phyloP scores from a whole-genome alignment of 2,329 filamentous ascomycete species.

The Scleromitrula shiraiana region DNA sequence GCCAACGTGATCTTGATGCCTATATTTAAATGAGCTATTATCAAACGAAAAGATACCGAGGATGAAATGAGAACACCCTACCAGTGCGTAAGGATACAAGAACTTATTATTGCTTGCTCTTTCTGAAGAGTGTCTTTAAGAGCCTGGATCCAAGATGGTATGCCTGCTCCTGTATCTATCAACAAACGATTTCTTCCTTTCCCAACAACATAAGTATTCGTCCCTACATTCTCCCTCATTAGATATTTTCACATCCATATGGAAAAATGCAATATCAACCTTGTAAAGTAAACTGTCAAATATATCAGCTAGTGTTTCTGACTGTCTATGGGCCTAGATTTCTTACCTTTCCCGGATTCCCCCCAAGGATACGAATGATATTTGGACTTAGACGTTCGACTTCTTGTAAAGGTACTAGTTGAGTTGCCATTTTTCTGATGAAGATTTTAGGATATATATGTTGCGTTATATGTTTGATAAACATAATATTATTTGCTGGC shows the following conservation, averaged over 20 bases:
- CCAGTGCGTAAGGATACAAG: conserved; percentile 81
- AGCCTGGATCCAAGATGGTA: conserved; percentile 59
- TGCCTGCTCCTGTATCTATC: conserved; percentile 82
- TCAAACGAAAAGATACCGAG: too few relatives aligned
- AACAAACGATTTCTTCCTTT: conserved; percentile 65
- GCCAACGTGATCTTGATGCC: conserved; percentile 72
- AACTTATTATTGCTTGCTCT: conserved; percentile 61
- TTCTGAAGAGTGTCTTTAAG: conserved; percentile 56
- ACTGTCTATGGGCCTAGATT: background rate
- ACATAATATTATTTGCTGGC: background rate
- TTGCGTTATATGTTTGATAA: too few relatives aligned
- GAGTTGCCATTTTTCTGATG: conserved; percentile 26
- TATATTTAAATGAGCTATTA: background rate
- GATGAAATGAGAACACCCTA: background rate
- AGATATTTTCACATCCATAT: conserved; percentile 1
- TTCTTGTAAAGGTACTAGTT: conserved; percentile 45
- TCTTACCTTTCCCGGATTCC: conserved; percentile 76
- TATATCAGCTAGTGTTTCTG: conserved; percentile 9
- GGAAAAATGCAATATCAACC: conserved; percentile 31
- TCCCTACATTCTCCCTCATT: conserved; percentile 60
- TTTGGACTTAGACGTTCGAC: conserved; percentile 70
- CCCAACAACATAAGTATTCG: conserved; percentile 92
- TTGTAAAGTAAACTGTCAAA: conserved; percentile 51
- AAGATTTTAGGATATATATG: background rate
- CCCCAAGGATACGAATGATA: conserved; percentile 78